Percentiles rank a stretch among this genome's conserved stretches.
Evolutionary conservation across 2,329 filamentous ascomycete species (phyloP).

Genomic region (Ophiostoma triangulosporum): DNA sequence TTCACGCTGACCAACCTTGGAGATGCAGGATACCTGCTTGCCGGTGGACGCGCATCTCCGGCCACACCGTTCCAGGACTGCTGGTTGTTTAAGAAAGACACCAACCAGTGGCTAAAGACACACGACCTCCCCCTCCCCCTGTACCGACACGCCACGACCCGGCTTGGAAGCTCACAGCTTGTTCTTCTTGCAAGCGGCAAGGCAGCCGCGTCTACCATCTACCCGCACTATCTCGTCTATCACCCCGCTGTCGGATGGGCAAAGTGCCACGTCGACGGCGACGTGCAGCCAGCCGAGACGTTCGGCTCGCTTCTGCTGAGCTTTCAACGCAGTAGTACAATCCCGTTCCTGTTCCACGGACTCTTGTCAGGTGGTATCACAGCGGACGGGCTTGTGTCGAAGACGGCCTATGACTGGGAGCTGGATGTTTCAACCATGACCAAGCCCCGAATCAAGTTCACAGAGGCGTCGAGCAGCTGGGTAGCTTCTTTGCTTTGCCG

Average conservation of each 20-base stretch:
- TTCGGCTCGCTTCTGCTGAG: constrained; percentile 31
- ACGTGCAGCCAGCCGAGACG: constrained; percentile 22
- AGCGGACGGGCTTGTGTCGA: constrained; percentile 46
- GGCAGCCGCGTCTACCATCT: constrained; percentile 31
- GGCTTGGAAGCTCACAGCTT: constrained; percentile 32
- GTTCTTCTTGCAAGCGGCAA: constrained; percentile 52
- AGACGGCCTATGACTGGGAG: constrained; percentile 53
- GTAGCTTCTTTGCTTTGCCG: constrained; percentile 3
- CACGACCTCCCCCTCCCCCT: constrained; percentile 55
- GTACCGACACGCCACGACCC: constrained; percentile 59
- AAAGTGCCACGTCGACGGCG: constrained; percentile 25
- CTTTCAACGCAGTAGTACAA: neutral
- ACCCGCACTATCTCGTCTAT: constrained; percentile 41
- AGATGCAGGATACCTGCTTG: constrained; percentile 45
- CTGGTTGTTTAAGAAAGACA: constrained; percentile 52
- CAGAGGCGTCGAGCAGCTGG: neutral
- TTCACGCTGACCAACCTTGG: constrained; percentile 60
- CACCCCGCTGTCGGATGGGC: constrained; percentile 33
- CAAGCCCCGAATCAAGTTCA: constrained; percentile 10
- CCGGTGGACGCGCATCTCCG: constrained; percentile 70
- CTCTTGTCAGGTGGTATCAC: constrained; percentile 61
- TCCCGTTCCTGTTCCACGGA: constrained; percentile 34
- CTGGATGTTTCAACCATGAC: constrained; percentile 27
- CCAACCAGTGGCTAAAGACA: constrained; percentile 45
- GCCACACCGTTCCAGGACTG: constrained; percentile 55